A percentile compares a stretch with the other conserved stretches of the same genome.
Evolutionary conservation across 805 yeast genomes (phyloP).

Genomic region (Kluyveromyces aestuarii): DNA sequence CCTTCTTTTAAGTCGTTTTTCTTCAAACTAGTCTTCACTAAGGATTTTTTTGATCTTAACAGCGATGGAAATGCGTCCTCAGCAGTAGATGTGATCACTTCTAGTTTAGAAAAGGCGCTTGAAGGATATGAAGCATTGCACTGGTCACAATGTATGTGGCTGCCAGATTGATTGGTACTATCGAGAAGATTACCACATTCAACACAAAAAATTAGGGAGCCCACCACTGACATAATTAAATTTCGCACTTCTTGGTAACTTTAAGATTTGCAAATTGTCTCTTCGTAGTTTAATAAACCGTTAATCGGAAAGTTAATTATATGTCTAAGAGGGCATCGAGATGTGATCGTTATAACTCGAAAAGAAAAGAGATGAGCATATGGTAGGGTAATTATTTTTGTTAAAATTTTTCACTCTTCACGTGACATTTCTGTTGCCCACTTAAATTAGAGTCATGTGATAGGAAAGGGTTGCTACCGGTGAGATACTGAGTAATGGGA

Average conservation of each 20-base stretch:
- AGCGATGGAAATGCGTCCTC: constrained; percentile 92
- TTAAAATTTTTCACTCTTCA: too few species aligned
- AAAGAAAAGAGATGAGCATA: too few species aligned
- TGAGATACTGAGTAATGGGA: too few species aligned
- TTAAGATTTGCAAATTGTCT: too few species aligned
- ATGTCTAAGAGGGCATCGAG: too few species aligned
- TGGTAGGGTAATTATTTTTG: too few species aligned
- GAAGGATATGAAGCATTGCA: constrained; percentile 33
- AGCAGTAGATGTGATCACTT: constrained; percentile 80
- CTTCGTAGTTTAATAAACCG: too few species aligned
- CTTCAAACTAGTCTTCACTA: constrained; percentile 77
- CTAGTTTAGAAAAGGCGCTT: constrained; percentile 57
- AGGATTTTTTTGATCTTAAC: constrained; percentile 71
- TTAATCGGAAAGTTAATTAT: too few species aligned
- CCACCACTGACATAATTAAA: constrained; percentile 77
- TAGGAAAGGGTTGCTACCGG: too few species aligned
- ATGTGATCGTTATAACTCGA: too few species aligned
- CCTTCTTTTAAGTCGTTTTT: constrained; percentile 83
- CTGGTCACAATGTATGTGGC: constrained; percentile 47
- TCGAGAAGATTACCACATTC: constrained; percentile 89
- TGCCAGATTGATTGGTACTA: constrained; percentile 37
- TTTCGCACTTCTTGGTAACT: background rate
- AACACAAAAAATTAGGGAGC: constrained; percentile 86
- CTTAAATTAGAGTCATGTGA: too few species aligned
- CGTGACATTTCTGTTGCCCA: too few species aligned